These are phyloP conservation scores for Kodamaea plutei DNA, from an alignment of 1,139 yeast genomes.

Conservation along the genomic window DNA sequence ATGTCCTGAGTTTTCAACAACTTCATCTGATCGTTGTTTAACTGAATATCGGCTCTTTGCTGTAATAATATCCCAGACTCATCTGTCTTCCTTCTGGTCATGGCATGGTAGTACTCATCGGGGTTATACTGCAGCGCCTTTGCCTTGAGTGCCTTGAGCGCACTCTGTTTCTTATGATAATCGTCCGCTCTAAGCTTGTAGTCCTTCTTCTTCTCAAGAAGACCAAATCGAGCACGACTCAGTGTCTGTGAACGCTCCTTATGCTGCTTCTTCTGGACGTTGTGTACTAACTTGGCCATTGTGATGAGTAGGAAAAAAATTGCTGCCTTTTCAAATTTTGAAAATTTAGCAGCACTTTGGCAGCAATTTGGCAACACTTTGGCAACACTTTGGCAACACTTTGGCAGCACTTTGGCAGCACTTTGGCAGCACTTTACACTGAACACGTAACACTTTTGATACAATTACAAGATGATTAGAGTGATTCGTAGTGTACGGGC, in stretches of 20 bases:
- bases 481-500: neutral
- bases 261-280: slow-evolving; percentile 93
- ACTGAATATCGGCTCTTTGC: slow-evolving; percentile 61
- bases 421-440: too few species aligned
- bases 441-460: too few species aligned
- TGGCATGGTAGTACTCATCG: slow-evolving; percentile 96
- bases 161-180: slow-evolving; percentile 83
- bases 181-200: slow-evolving; percentile 85
- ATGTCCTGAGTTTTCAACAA: slow-evolving; percentile 86
- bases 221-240: slow-evolving; percentile 70
- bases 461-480: slow-evolving; percentile 2
- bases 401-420: too few species aligned
- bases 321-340: too few species aligned
- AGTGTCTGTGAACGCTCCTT: slow-evolving; percentile 85
- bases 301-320: slow-evolving; percentile 8
- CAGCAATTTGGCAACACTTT: too few species aligned
- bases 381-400: too few species aligned
- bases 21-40: slow-evolving; percentile 73
- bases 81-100: slow-evolving; percentile 70
- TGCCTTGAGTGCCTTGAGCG: slow-evolving; percentile 66
- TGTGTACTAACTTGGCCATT: slow-evolving; percentile 82
- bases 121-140: slow-evolving; percentile 78
- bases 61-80: slow-evolving; percentile 60
- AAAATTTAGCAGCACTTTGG: too few species aligned
- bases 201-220: slow-evolving; percentile 93